These are phyloP conservation scores for Diacronema lutheri DNA, from an alignment of 78 protist species.

Conservation along the genomic window DNA sequence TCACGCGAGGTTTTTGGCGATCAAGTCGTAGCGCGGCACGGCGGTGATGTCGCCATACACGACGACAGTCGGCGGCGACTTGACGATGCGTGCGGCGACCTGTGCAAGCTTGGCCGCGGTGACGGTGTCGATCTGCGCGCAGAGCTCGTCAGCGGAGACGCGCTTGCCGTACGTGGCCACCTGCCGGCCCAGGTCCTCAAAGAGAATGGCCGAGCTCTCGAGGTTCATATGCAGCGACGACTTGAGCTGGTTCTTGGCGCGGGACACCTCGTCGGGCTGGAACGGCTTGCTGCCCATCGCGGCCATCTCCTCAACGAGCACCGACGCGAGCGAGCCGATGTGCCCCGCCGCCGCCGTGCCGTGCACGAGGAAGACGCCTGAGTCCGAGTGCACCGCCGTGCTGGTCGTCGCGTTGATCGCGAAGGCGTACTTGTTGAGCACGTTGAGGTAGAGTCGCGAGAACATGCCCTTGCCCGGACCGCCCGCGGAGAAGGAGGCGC, in stretches of 20 bases:
- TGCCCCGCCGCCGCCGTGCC: background rate
- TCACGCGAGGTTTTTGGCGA: background rate
- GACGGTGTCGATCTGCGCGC: background rate
- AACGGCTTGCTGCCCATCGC: background rate
- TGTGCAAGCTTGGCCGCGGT: background rate
- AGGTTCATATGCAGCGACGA: conserved; percentile 42
- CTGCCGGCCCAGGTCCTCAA: conserved; percentile 33
- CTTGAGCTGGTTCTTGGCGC: conserved; percentile 47
- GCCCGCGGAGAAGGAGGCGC: conserved; percentile 56
- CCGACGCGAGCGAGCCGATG: background rate
- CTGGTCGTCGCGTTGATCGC: background rate
- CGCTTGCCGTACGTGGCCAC: background rate
- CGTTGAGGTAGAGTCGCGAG: conserved; percentile 30
- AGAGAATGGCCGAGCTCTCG: conserved; percentile 9
- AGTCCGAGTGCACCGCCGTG: conserved; percentile 13
- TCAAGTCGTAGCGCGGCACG: conserved; percentile 6
- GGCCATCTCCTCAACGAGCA: background rate
- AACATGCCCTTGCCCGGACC: conserved; percentile 61
- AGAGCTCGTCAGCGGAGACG: background rate
- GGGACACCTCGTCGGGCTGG: conserved; percentile 15
- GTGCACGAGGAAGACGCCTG: conserved; percentile 36
- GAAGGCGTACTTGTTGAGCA: conserved; percentile 24
- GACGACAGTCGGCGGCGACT: background rate
- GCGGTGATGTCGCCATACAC: conserved; percentile 8
- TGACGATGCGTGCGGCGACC: background rate